These are phyloP conservation scores for Capsicum pubescens DNA, from an alignment of 257 asterid genomes.

Conservation along the genomic window DNA sequence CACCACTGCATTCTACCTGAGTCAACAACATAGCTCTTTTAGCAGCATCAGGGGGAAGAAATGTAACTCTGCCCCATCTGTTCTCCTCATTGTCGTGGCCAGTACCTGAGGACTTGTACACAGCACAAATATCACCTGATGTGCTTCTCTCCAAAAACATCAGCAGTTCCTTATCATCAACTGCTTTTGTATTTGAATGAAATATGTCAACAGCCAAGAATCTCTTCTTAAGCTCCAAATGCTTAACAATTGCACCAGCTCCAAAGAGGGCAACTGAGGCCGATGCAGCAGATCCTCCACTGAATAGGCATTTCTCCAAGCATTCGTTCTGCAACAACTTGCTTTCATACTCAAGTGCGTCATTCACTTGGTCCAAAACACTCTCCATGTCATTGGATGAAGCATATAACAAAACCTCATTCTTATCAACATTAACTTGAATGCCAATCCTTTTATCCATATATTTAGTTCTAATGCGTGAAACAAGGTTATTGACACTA, in stretches of 20 bases:
- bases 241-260: slow-evolving; percentile 90
- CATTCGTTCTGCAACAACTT: slow-evolving; percentile 76
- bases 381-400: slow-evolving; percentile 68
- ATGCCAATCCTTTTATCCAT: slow-evolving; percentile 68
- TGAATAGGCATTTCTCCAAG: slow-evolving; percentile 66
- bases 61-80: slow-evolving; percentile 90
- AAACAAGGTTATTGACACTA: slow-evolving; percentile 57
- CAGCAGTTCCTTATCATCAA: slow-evolving; percentile 71
- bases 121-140: slow-evolving; percentile 59
- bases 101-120: slow-evolving; percentile 51
- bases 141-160: slow-evolving; percentile 65
- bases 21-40: slow-evolving; percentile 55
- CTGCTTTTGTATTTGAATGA: slow-evolving; percentile 52
- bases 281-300: slow-evolving; percentile 56
- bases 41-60: slow-evolving; percentile 85
- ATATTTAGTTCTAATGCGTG: slow-evolving; percentile 59
- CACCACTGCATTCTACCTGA: slow-evolving; percentile 55
- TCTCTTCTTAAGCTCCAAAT: slow-evolving; percentile 84
- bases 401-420: slow-evolving; percentile 68
- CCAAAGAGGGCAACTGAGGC: slow-evolving; percentile 82
- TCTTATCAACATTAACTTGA: slow-evolving; percentile 73
- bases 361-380: slow-evolving; percentile 52
- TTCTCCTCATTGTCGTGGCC: slow-evolving; percentile 57
- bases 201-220: slow-evolving; percentile 72
- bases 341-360: slow-evolving; percentile 63